Evolutionary conservation across 176 grass and related monocot species (phyloP), one percentile per base, ranked within the genome.

Genomic region (Rhipidocladum racemiflorum): DNA sequence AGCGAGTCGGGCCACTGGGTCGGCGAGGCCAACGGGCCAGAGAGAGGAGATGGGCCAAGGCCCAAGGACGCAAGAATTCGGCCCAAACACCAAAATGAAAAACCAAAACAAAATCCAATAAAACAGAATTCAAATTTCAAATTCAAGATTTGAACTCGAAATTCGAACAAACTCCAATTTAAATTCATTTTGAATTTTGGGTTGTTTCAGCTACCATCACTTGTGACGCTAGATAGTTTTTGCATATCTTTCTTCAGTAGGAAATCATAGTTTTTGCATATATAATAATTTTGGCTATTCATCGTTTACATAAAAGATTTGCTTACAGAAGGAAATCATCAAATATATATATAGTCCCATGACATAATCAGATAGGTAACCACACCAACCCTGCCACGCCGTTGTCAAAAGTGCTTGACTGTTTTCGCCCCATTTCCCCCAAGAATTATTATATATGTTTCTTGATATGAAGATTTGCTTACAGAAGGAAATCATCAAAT

Each of bases 361-460:
- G 84, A 72, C 17, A 72, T 51, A 27, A 42, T 64, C 29, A 49
- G 69, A 79, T 7, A 23, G 16, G 75, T 65, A 76, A 80, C 18
- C 24, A 72, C 24, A 72, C 43, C 75, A 51, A 64, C 32, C 54
- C 17, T 20, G 43, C 43, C 84, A 34, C 43, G 12, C 56, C 45
- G 29, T 40, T 51, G 68, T 43, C 7, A 14, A n/a, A 10, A 59
- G 35, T 73, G 28, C 55, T 67, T 68, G 6, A 46, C 24, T 73
- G 29, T 66, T 68, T 68, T 25, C 0, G 4, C 15, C n/a, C 35
- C 2, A 20, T 72, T 82, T 23, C 30, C 57, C 27, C 59, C 14
- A 78, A 25, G 5, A 70, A 62, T 62, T 20, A 43, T 6, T 40
- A 60, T 23, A 1, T 40, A 60, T 23, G 7, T 39, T 39, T 9